A percentile compares a stretch with the other conserved stretches of the same genome.
phyloP scores from a whole-genome alignment of 1,284 basidiomycete species.

The Moniliophthora roreri region DNA sequence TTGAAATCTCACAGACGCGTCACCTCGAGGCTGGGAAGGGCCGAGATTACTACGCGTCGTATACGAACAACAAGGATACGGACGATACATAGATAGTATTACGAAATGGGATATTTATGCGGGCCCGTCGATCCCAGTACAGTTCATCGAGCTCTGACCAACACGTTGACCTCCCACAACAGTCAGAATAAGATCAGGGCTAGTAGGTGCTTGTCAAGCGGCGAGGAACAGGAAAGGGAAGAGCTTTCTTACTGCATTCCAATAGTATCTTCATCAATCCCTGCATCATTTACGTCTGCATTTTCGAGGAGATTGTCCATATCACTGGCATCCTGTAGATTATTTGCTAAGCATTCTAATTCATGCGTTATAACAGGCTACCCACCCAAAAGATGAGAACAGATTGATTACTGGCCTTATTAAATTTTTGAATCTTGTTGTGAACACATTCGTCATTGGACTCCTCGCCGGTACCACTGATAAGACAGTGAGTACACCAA shows the following conservation, averaged over 20 bases:
- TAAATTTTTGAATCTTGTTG: constrained; percentile 6
- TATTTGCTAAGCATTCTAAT: not conserved
- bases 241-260: constrained; percentile 5
- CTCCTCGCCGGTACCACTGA: constrained; percentile 13
- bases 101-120: no score
- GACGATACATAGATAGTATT: no score
- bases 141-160: constrained; percentile 13
- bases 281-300: constrained; percentile 18
- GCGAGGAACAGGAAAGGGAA: not conserved
- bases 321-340: constrained; percentile 2
- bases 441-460: constrained; percentile 11
- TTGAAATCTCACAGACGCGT: no score
- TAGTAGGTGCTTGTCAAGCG: not conserved
- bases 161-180: constrained; percentile 2
- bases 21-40: no score
- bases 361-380: not conserved
- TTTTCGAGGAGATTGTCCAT: constrained; percentile 16
- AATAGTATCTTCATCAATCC: constrained; percentile 8
- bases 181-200: constrained; percentile 12
- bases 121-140: constrained; percentile 13
- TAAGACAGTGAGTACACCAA: no score
- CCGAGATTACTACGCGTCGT: no score
- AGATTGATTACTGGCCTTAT: constrained; percentile 8
- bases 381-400: constrained; percentile 9
- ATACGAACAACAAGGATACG: no score